A percentile compares a stretch with the other conserved stretches of the same genome.
Conservation (phyloP, 1,284 basidiomycete genomes). For the Apiotrichum sp. region DNA sequence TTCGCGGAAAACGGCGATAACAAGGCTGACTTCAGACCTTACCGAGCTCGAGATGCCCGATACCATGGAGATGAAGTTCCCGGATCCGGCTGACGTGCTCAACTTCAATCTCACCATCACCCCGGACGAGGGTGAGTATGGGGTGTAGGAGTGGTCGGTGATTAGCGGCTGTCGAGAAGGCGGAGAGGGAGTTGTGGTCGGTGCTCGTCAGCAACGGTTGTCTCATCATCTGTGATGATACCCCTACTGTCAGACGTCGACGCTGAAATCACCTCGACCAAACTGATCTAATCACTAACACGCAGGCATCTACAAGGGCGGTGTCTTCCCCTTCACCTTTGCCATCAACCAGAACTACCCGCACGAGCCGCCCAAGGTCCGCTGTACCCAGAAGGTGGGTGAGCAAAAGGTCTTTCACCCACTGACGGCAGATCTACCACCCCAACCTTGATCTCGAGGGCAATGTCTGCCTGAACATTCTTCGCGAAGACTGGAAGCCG, state of each 20-base stretch:
- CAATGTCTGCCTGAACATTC: constrained; percentile 93
- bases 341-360: constrained; percentile 97
- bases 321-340: constrained; percentile 88
- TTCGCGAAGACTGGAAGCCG: constrained; percentile 99
- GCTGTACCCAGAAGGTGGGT: constrained; percentile 85
- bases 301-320: constrained; percentile 97
- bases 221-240: no score
- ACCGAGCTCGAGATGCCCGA: constrained; percentile 93
- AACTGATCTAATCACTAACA: constrained; percentile 2
- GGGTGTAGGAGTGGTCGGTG: background rate
- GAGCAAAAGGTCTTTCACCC: no score
- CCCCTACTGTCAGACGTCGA: no score
- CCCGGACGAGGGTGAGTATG: constrained; percentile 81
- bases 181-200: background rate
- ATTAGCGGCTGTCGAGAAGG: background rate
- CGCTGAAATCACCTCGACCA: background rate
- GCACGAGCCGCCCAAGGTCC: constrained; percentile 98
- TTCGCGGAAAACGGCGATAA: no score
- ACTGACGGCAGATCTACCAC: constrained; percentile 77
- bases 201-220: no score
- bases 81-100: constrained; percentile 85
- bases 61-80: constrained; percentile 93
- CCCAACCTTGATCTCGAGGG: constrained; percentile 97
- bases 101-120: constrained; percentile 93
- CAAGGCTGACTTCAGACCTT: constrained; percentile 57